phyloP scores from a whole-genome alignment of 257 asterid genomes.

The Nicotiana otophora region DNA sequence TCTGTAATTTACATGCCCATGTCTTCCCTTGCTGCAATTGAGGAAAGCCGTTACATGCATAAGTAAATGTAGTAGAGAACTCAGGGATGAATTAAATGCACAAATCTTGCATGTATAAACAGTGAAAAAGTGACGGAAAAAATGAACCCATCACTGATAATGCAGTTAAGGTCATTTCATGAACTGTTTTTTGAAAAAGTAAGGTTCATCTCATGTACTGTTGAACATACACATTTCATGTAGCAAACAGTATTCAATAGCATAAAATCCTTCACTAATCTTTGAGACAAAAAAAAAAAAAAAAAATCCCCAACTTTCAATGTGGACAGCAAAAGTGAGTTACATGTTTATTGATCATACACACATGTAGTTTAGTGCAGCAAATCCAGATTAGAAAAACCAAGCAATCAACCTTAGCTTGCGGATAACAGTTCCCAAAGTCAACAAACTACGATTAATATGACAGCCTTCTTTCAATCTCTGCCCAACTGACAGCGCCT shows the following conservation, averaged over 20 bases:
- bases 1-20: conserved; percentile 89
- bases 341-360: background rate
- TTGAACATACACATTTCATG: background rate
- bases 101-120: background rate
- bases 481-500: conserved; percentile 88
- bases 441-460: conserved; percentile 93
- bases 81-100: background rate
- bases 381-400: background rate
- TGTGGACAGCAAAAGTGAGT: conserved; percentile 2
- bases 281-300: background rate
- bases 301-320: background rate
- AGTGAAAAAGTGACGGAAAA: background rate
- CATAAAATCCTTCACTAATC: background rate
- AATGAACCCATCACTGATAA: background rate
- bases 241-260: background rate
- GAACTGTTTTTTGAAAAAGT: background rate
- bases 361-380: background rate
- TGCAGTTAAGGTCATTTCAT: background rate
- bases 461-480: conserved; percentile 99
- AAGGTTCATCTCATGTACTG: background rate
- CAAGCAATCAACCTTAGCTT: conserved; percentile 64
- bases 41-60: background rate
- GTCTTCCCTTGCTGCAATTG: conserved; percentile 90
- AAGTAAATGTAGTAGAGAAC: background rate
- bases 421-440: conserved; percentile 91